Percentiles rank a stretch among this genome's conserved stretches.
phyloP scores from a whole-genome alignment of 2,329 filamentous ascomycete genomes.

The Neofusicoccum ribis region DNA sequence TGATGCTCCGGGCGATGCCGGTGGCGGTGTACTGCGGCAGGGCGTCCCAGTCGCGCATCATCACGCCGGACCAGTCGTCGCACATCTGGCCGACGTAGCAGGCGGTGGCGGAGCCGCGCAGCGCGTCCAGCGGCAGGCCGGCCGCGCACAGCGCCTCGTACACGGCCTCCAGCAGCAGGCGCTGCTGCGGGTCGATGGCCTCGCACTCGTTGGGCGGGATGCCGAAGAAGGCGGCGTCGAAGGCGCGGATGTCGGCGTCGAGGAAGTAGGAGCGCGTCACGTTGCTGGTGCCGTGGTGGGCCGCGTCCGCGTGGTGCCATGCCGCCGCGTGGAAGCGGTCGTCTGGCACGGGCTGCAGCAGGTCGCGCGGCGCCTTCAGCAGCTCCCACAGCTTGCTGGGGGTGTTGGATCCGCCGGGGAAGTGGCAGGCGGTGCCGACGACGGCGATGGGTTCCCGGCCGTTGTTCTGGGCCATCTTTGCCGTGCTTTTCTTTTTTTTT shows the following conservation, averaged over 20 bases:
- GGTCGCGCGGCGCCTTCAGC: slow-evolving; percentile 30
- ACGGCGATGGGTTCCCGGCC: slow-evolving; percentile 36
- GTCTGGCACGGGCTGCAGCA: slow-evolving; percentile 27
- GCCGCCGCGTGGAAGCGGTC: slow-evolving; percentile 34
- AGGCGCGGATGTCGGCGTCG: slow-evolving; percentile 8
- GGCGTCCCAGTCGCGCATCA: too few relatives aligned
- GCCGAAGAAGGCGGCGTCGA: too few relatives aligned
- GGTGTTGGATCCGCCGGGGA: slow-evolving; percentile 28
- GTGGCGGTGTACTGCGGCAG: too few relatives aligned
- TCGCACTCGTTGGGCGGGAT: background rate
- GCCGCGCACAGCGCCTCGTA: slow-evolving; percentile 21
- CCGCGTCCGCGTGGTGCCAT: slow-evolving; percentile 21
- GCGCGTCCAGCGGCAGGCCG: slow-evolving; percentile 7
- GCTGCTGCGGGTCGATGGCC: slow-evolving; percentile 22
- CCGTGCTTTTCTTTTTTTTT: too few relatives aligned
- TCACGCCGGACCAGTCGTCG: too few relatives aligned
- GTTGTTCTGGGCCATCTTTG: too few relatives aligned
- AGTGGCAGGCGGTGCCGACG: slow-evolving; percentile 38
- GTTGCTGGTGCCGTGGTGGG: slow-evolving; percentile 13
- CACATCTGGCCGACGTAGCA: slow-evolving; percentile 5
- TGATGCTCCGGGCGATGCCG: slow-evolving; percentile 22
- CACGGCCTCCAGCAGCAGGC: slow-evolving; percentile 22
- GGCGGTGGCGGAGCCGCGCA: slow-evolving; percentile 18
- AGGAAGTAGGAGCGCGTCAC: slow-evolving; percentile 21
- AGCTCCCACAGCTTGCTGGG: slow-evolving; percentile 34